These are phyloP conservation scores for Pichia manshurica DNA, from an alignment of 805 yeast genomes.

Conservation along the genomic window DNA sequence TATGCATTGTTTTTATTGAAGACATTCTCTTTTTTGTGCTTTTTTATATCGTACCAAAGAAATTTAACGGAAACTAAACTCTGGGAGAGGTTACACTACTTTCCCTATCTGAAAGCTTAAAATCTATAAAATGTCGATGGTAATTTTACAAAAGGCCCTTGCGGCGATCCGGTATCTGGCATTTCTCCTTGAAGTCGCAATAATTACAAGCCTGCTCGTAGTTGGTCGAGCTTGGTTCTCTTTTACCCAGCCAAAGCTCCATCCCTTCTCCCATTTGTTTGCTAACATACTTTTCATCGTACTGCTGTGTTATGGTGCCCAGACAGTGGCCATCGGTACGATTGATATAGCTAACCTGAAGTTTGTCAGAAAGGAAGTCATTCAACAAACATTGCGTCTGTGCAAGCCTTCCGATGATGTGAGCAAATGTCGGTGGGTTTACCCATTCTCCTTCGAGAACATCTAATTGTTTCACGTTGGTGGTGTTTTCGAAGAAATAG, in stretches of 20 bases:
- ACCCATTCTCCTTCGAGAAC: constrained; percentile 37
- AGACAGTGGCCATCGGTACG: not conserved
- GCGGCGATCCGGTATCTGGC: constrained; percentile 6
- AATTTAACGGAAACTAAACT: too few species aligned
- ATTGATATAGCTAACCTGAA: constrained; percentile 29
- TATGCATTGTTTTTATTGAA: constrained; percentile 1
- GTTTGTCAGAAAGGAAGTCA: constrained; percentile 34
- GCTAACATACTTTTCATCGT: constrained; percentile 29
- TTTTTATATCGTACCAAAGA: too few species aligned
- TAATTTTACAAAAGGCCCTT: not conserved
- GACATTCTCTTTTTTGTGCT: too few species aligned
- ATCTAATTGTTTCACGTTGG: constrained; percentile 2
- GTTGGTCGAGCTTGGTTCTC: constrained; percentile 44
- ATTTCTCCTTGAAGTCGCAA: constrained; percentile 39
- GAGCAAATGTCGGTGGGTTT: constrained; percentile 48
- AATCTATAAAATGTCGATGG: too few species aligned
- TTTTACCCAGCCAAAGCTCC: constrained; percentile 53
- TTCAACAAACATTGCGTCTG: constrained; percentile 38
- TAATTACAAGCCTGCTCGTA: constrained; percentile 39
- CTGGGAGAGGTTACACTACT: too few species aligned
- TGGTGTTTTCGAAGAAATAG: not conserved
- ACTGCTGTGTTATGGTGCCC: constrained; percentile 30
- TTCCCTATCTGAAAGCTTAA: too few species aligned
- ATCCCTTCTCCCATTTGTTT: constrained; percentile 32
- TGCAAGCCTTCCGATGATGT: constrained; percentile 49